These are phyloP conservation scores for Nepenthes alata DNA, from an alignment of 179 eudicot genomes.

Conservation along the genomic window DNA sequence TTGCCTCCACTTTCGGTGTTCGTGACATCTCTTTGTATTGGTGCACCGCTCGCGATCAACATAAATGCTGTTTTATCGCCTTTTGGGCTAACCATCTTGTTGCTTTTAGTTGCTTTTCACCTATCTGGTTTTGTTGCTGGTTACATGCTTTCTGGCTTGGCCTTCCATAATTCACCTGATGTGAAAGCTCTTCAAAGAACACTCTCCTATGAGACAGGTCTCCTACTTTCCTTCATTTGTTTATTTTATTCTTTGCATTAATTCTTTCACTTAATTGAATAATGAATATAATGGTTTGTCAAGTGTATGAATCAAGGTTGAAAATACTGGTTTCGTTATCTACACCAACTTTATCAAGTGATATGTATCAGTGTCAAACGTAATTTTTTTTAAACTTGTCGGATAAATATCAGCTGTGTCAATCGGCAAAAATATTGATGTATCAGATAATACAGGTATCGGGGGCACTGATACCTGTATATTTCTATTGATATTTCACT, in stretches of 20 bases:
- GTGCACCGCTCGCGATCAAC: constrained; percentile 92
- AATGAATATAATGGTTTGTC: constrained; percentile 59
- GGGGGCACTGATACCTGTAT: too few relatives aligned
- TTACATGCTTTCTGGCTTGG: constrained; percentile 50
- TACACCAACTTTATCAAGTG: too few relatives aligned
- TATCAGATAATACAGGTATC: too few relatives aligned
- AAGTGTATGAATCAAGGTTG: constrained; percentile 15
- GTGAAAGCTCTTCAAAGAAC: constrained; percentile 88
- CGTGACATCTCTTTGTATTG: constrained; percentile 89
- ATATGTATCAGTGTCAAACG: too few relatives aligned
- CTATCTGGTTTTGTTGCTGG: constrained; percentile 70
- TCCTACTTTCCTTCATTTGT: neutral
- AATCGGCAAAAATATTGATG: too few relatives aligned
- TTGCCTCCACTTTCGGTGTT: constrained; percentile 79
- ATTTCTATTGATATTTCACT: too few relatives aligned
- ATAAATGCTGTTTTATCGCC: constrained; percentile 76
- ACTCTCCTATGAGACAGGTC: constrained; percentile 87
- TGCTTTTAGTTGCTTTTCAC: constrained; percentile 65
- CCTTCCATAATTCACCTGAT: constrained; percentile 48
- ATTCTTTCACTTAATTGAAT: neutral
- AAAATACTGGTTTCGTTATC: too few relatives aligned
- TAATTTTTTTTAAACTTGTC: too few relatives aligned
- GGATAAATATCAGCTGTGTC: too few relatives aligned
- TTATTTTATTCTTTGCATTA: neutral
- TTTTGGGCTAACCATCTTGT: constrained; percentile 56